Percentiles rank a stretch among this genome's conserved stretches.
phyloP scores from a whole-genome alignment of 345 rosid species.

The Salix exigua region DNA sequence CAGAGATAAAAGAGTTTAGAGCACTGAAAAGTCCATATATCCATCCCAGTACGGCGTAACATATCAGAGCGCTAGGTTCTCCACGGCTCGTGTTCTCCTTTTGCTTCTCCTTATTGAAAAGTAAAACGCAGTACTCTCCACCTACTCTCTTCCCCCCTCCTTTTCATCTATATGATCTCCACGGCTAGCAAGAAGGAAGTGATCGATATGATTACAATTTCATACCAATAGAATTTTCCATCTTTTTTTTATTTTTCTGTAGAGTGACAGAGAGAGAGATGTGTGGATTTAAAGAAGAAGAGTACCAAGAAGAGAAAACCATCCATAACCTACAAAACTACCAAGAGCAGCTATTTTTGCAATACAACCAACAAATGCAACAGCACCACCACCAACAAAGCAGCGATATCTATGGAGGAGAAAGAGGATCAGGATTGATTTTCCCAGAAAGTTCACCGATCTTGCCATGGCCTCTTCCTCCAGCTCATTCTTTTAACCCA shows the following conservation, averaged over 20 bases:
- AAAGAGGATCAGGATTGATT: slow-evolving; percentile 34
- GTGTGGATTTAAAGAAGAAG: slow-evolving; percentile 70
- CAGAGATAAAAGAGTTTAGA: slow-evolving; percentile 7
- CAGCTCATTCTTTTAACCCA: slow-evolving; percentile 33
- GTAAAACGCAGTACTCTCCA: slow-evolving; percentile 5
- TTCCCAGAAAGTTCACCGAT: slow-evolving; percentile 59
- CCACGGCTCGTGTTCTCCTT: slow-evolving; percentile 2
- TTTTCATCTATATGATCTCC: neutral
- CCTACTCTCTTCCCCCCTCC: neutral
- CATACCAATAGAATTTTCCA: slow-evolving; percentile 8
- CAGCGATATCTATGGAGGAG: slow-evolving; percentile 33
- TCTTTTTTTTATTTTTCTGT: neutral
- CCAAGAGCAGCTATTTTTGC: slow-evolving; percentile 61
- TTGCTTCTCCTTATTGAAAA: slow-evolving; percentile 12
- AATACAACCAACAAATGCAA: slow-evolving; percentile 44
- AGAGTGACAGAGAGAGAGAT: slow-evolving; percentile 24
- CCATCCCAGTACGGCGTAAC: neutral
- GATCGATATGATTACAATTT: slow-evolving; percentile 14
- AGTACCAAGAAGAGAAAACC: slow-evolving; percentile 47
- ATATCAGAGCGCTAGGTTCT: slow-evolving; percentile 16
- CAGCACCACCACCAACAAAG: slow-evolving; percentile 33
- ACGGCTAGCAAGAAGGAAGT: slow-evolving; percentile 5
- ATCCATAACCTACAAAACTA: slow-evolving; percentile 56
- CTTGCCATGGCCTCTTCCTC: slow-evolving; percentile 54
- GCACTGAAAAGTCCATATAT: slow-evolving; percentile 19